These are phyloP conservation scores for Xylariaceae sp. DNA, from an alignment of 2,329 filamentous ascomycete genomes.

Conservation along the genomic window DNA sequence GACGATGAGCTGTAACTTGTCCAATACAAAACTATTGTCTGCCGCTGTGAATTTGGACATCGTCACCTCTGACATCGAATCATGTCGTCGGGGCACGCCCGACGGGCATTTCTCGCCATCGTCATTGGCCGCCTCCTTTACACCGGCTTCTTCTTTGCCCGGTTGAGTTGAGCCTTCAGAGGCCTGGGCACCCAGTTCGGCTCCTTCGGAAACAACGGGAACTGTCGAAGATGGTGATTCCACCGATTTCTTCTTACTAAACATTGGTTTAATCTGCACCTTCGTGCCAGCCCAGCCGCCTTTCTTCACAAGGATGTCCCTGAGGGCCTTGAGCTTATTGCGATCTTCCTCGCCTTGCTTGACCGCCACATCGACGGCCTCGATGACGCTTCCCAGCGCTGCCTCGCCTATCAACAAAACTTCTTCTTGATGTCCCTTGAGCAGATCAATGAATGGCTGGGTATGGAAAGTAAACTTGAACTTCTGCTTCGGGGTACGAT, in stretches of 20 bases:
- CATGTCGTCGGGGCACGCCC: constrained; percentile 57
- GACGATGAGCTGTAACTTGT: constrained; percentile 95
- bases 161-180: constrained; percentile 21
- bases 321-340: constrained; percentile 77
- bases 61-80: constrained; percentile 84
- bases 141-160: constrained; percentile 23
- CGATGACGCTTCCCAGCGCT: constrained; percentile 79
- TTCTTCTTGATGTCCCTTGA: constrained; percentile 94
- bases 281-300: constrained; percentile 93
- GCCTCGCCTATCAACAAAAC: constrained; percentile 89
- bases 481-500: constrained; percentile 97
- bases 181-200: constrained; percentile 31
- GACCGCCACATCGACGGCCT: constrained; percentile 79
- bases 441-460: constrained; percentile 86
- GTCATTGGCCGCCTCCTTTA: constrained; percentile 17
- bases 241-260: constrained; percentile 76
- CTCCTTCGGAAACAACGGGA: constrained; percentile 34
- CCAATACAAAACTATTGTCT: constrained; percentile 86
- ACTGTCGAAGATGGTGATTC: constrained; percentile 37
- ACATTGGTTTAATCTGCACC: constrained; percentile 99
- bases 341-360: constrained; percentile 75
- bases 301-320: constrained; percentile 86
- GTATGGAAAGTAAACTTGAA: constrained; percentile 99
- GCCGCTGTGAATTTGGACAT: constrained; percentile 91
- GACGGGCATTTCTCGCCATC: constrained; percentile 31